Percentiles rank a stretch among this genome's conserved stretches.
These are phyloP conservation scores for Eimeria necatrix DNA, from an alignment of 169 alveolate genomes.

Conservation along the genomic window DNA sequence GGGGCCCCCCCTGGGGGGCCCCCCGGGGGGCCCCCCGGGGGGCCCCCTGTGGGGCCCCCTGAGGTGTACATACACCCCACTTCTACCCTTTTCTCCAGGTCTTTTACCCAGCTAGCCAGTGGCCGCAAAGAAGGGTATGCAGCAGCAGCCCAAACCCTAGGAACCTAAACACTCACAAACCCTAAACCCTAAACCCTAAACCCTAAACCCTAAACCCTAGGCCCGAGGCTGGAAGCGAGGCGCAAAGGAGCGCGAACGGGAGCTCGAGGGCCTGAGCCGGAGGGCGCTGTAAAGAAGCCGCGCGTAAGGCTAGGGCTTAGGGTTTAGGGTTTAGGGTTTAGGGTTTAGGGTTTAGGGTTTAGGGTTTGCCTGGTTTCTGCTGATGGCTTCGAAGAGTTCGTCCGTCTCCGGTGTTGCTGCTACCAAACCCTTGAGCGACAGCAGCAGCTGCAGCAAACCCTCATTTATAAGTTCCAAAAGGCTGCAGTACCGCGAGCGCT, in stretches of 20 bases:
- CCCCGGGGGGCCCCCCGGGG: too few species aligned
- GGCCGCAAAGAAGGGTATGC: constrained; percentile 96
- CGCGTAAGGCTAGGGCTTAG: too few species aligned
- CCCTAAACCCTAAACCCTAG: neutral
- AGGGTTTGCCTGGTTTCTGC: constrained; percentile 86
- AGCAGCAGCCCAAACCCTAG: constrained; percentile 90
- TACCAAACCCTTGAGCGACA: constrained; percentile 91
- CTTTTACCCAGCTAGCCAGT: constrained; percentile 90
- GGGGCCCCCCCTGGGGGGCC: too few species aligned
- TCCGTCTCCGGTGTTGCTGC: constrained; percentile 93
- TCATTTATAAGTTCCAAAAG: constrained; percentile 82
- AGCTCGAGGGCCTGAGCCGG: too few species aligned
- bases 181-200: constrained; percentile 76
- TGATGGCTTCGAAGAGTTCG: constrained; percentile 87
- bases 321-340: neutral
- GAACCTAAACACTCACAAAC: constrained; percentile 91
- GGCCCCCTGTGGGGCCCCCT: too few species aligned
- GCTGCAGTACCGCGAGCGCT: constrained; percentile 87
- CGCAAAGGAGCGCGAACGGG: too few species aligned
- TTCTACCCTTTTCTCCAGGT: constrained; percentile 89
- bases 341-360: neutral
- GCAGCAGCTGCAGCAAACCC: constrained; percentile 88
- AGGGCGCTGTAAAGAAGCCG: too few species aligned
- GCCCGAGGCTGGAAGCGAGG: neutral
- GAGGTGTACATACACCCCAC: constrained; percentile 92